phyloP scores from a whole-genome alignment of 345 rosid species.

The Alliaria petiolata region DNA sequence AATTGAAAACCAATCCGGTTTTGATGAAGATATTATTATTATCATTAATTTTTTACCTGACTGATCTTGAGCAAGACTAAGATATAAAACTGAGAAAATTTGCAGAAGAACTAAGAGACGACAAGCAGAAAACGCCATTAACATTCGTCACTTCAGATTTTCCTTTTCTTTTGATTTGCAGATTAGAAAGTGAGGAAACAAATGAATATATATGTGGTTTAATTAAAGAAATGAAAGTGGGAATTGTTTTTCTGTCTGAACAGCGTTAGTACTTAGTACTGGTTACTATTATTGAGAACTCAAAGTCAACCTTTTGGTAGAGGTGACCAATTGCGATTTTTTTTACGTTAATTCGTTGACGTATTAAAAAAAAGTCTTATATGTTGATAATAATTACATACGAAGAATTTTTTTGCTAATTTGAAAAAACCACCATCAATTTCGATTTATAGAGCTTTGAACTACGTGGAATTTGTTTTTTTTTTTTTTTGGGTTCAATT shows the following conservation, averaged over 20 bases:
- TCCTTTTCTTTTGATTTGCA: not conserved
- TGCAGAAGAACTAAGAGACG: constrained; percentile 18
- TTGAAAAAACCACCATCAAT: not conserved
- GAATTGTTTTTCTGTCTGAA: constrained; percentile 6
- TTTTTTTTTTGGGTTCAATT: not conserved
- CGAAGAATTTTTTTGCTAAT: not conserved
- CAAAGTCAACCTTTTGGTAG: constrained; percentile 27
- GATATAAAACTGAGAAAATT: constrained; percentile 5
- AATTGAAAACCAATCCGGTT: not conserved
- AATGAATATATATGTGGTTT: constrained; percentile 7
- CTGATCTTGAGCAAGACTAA: constrained; percentile 36
- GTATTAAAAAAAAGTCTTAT: not conserved
- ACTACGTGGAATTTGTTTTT: not conserved
- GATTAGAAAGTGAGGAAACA: constrained; percentile 10
- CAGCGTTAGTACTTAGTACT: constrained; percentile 19
- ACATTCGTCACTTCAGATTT: not conserved
- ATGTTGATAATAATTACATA: not conserved
- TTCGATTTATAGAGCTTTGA: not conserved
- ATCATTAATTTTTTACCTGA: constrained; percentile 21
- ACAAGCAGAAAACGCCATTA: constrained; percentile 28
- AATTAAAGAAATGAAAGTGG: constrained; percentile 11
- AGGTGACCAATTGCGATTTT: constrained; percentile 23
- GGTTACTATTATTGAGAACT: constrained; percentile 22
- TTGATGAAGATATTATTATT: not conserved
- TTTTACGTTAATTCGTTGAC: constrained; percentile 19